These are phyloP conservation scores for Huntiella abstrusa DNA, from an alignment of 2,329 filamentous ascomycete species.

Conservation along the genomic window DNA sequence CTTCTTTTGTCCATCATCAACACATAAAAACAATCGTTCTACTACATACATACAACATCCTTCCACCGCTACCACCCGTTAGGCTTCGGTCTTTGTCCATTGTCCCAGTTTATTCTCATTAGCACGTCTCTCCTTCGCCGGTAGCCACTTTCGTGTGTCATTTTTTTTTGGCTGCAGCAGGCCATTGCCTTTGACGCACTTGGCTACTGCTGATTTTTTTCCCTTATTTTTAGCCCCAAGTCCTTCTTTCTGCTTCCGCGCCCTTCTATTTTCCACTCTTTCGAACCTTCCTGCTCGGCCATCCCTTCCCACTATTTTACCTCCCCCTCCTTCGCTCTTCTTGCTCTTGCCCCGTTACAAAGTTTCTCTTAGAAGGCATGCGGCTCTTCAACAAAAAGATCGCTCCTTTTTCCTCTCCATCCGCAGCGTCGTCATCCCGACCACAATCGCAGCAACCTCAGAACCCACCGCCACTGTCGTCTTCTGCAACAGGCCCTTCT, in stretches of 20 bases:
- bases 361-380: slow-evolving; percentile 12
- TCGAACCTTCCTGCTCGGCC: slow-evolving; percentile 10
- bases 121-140: not conserved
- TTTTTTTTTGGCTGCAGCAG: not conserved
- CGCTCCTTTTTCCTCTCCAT: slow-evolving; percentile 10
- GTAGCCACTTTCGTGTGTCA: not conserved
- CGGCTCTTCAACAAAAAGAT: slow-evolving; percentile 11
- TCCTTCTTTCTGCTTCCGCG: slow-evolving; percentile 9
- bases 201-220: not conserved
- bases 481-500: not conserved
- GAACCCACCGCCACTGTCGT: not conserved
- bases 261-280: slow-evolving; percentile 14
- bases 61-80: not conserved
- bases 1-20: no score
- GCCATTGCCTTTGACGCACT: not conserved
- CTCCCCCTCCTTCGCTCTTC: slow-evolving; percentile 2
- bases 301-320: slow-evolving; percentile 3
- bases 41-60: no score
- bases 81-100: not conserved
- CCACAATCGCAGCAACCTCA: slow-evolving; percentile 2
- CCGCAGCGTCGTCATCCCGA: slow-evolving; percentile 7
- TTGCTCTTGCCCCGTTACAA: slow-evolving; percentile 9
- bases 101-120: not conserved
- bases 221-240: slow-evolving; percentile 11
- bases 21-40: no score